Conservation (phyloP, 208 protist species). For the Tritrichomonas foetus region DNA sequence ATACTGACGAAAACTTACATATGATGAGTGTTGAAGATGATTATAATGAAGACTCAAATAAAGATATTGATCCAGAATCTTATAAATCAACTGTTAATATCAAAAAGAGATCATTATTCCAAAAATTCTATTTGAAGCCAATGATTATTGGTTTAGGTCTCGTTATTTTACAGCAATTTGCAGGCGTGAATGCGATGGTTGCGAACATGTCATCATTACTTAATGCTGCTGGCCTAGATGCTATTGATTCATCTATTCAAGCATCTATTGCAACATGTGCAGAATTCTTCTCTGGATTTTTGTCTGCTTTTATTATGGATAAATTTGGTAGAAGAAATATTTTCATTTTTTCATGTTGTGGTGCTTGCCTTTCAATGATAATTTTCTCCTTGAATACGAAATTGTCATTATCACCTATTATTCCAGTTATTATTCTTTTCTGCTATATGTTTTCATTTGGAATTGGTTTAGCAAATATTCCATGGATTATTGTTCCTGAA, state of each 20-base stretch:
- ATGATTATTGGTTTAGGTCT: background rate
- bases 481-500: constrained; percentile 23
- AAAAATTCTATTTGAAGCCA: no score
- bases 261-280: background rate
- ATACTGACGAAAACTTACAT: no score
- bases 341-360: background rate
- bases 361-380: background rate
- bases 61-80: no score
- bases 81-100: no score
- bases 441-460: background rate
- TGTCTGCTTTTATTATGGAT: background rate
- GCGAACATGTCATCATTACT: background rate
- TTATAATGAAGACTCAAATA: no score
- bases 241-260: background rate
- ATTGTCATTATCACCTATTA: background rate
- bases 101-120: no score
- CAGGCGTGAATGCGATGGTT: background rate
- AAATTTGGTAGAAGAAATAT: background rate
- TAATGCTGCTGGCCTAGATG: background rate
- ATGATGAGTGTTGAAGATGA: no score
- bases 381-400: background rate
- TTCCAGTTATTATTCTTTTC: background rate
- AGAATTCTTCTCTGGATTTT: background rate
- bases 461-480: background rate
- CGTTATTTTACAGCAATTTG: background rate